Percentiles rank a stretch among this genome's conserved stretches.
Conservation (phyloP, 1,284 basidiomycete genomes). For the Phlebopus sp. region DNA sequence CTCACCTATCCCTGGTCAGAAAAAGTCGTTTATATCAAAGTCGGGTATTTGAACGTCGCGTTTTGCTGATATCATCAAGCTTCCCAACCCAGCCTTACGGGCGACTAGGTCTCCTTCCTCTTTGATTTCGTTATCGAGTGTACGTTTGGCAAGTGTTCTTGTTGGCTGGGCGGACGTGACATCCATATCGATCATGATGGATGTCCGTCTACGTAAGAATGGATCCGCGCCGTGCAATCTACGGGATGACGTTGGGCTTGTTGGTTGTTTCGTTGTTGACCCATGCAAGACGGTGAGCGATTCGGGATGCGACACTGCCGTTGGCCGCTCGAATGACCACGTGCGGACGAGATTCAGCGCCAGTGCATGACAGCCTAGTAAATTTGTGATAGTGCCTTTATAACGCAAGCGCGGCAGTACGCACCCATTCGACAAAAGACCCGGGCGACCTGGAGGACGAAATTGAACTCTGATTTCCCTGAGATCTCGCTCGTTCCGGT, state of each 20-base stretch:
- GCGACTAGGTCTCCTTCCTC: conserved; percentile 57
- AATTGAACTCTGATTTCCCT: conserved; percentile 85
- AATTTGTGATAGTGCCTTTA: conserved; percentile 4
- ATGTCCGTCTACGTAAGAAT: conserved; percentile 56
- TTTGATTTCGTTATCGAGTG: conserved; percentile 35
- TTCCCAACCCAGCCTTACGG: conserved; percentile 75
- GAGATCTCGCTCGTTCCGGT: conserved; percentile 90
- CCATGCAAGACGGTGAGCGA: no score
- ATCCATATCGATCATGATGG: conserved; percentile 86
- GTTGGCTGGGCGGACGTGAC: conserved; percentile 64
- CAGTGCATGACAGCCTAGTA: conserved; percentile 84
- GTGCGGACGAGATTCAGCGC: conserved; percentile 83
- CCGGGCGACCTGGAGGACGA: conserved; percentile 88
- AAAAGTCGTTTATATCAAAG: conserved; percentile 76
- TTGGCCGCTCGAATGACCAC: conserved; percentile 87
- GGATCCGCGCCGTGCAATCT: conserved; percentile 55
- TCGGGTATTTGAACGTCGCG: conserved; percentile 82
- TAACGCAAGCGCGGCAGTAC: conserved; percentile 23
- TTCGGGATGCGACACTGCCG: conserved; percentile 28
- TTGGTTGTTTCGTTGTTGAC: conserved; percentile 26
- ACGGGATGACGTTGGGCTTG: conserved; percentile 41
- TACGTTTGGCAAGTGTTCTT: conserved; percentile 43
- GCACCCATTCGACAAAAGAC: conserved; percentile 91
- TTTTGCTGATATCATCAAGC: conserved; percentile 84
- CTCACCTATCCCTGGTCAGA: conserved; percentile 2